A percentile compares a stretch with the other conserved stretches of the same genome.
phyloP scores from a whole-genome alignment of 2,329 filamentous ascomycete genomes.

The Ophiostoma angusticollis region DNA sequence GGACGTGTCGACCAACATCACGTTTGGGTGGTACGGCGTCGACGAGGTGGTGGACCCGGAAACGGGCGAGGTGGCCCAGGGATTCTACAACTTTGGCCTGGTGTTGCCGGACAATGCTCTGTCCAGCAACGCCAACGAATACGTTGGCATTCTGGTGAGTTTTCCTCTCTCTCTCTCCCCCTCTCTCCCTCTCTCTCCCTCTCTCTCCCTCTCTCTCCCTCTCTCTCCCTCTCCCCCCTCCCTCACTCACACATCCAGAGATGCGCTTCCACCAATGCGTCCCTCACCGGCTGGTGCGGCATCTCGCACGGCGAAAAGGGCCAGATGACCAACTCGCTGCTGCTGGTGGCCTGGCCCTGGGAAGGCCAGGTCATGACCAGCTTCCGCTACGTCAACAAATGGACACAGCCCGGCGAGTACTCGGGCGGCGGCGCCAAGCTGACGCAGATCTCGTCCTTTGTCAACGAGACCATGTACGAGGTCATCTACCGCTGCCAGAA shows the following conservation, averaged over 20 bases:
- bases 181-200: neutral
- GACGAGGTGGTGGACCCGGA: conserved; percentile 7
- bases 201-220: no score
- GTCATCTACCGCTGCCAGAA: conserved; percentile 53
- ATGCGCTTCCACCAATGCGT: conserved; percentile 31
- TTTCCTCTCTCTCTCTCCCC: neutral
- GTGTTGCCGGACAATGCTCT: conserved; percentile 37
- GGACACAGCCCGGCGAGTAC: conserved; percentile 45
- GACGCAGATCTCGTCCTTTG: conserved; percentile 43
- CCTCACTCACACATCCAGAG: conserved; percentile 20
- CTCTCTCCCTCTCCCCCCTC: neutral
- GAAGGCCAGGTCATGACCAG: conserved; percentile 41
- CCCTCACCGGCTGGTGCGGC: conserved; percentile 43
- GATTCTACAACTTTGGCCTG: conserved; percentile 32
- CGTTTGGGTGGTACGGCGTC: conserved; percentile 11
- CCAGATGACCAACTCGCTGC: conserved; percentile 43
- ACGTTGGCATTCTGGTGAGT: conserved; percentile 44
- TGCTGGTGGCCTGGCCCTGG: conserved; percentile 46
- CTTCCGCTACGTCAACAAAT: conserved; percentile 45
- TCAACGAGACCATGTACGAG: conserved; percentile 46
- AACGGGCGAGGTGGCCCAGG: conserved; percentile 5
- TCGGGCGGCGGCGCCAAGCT: conserved; percentile 44
- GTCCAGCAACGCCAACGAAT: conserved; percentile 37
- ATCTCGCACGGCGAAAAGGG: conserved; percentile 35
- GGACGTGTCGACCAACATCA: conserved; percentile 10